Percentiles rank a stretch among this genome's conserved stretches.
These are phyloP conservation scores for Chaetomium globosum DNA, from an alignment of 2,329 filamentous ascomycete genomes.

Conservation along the genomic window DNA sequence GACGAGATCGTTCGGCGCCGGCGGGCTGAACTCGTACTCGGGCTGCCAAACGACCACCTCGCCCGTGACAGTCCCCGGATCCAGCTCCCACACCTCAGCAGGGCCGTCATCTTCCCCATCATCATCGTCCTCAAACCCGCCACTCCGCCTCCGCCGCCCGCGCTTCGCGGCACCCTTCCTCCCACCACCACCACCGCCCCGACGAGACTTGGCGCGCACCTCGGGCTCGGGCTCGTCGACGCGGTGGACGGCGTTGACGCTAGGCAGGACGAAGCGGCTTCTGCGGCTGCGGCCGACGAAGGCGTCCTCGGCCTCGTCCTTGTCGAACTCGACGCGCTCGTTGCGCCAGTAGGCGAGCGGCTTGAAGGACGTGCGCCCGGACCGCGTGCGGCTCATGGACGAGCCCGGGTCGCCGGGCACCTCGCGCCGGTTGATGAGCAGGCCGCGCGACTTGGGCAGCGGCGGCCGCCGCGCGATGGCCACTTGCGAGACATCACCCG, in stretches of 20 bases:
- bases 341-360: constrained; percentile 87
- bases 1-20: constrained; percentile 57
- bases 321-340: constrained; percentile 72
- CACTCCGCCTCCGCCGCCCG: constrained; percentile 30
- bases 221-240: constrained; percentile 63
- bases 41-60: constrained; percentile 67
- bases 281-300: constrained; percentile 44
- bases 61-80: constrained; percentile 65
- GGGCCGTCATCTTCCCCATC: constrained; percentile 38
- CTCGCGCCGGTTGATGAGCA: constrained; percentile 56
- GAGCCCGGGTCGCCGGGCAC: constrained; percentile 47
- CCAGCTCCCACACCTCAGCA: constrained; percentile 69
- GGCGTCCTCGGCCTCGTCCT: constrained; percentile 57
- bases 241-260: constrained; percentile 76
- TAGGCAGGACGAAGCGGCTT: constrained; percentile 62
- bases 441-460: constrained; percentile 57
- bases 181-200: constrained; percentile 24
- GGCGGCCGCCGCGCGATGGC: constrained; percentile 57
- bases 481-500: constrained; percentile 52
- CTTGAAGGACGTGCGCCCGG: constrained; percentile 74
- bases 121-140: constrained; percentile 30
- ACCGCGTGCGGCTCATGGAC: constrained; percentile 64
- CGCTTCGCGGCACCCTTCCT: constrained; percentile 21
- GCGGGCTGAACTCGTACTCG: constrained; percentile 57
- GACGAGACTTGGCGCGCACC: constrained; percentile 39